These are phyloP conservation scores for Camellia oleifera DNA, from an alignment of 179 eudicot species.

Conservation along the genomic window DNA sequence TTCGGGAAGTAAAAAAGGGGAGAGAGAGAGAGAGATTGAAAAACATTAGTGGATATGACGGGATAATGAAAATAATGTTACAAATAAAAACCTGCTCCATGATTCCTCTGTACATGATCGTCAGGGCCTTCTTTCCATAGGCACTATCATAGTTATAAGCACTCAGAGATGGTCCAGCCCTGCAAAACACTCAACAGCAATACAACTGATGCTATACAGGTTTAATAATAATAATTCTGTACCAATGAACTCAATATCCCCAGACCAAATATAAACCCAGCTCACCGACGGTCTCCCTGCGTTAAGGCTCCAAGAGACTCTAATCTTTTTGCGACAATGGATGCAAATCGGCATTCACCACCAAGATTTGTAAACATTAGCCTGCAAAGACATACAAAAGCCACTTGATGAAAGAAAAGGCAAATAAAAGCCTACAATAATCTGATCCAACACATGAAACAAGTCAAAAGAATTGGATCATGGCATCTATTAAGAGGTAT, in stretches of 20 bases:
- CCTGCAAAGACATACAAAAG: conserved; percentile 34
- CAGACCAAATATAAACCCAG: neutral
- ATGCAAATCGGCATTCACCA: conserved; percentile 98
- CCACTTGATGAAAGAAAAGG: too few relatives aligned
- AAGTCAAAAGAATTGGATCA: neutral
- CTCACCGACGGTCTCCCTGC: conserved; percentile 96
- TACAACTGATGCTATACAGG: neutral
- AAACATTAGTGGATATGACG: too few relatives aligned
- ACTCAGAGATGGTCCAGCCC: conserved; percentile 93
- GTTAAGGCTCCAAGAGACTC: conserved; percentile 97
- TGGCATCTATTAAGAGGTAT: neutral
- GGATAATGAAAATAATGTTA: neutral
- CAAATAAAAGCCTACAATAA: too few relatives aligned
- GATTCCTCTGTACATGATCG: conserved; percentile 74
- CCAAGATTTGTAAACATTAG: conserved; percentile 94
- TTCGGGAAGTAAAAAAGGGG: too few relatives aligned
- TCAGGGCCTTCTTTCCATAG: conserved; percentile 79
- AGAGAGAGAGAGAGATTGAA: too few relatives aligned
- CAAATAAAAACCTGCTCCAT: conserved; percentile 71
- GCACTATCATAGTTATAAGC: conserved; percentile 86
- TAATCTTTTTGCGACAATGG: conserved; percentile 95
- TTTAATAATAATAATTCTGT: neutral
- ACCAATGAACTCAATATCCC: neutral
- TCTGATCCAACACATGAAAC: too few relatives aligned
- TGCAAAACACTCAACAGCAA: conserved; percentile 23